Percentiles rank a stretch among this genome's conserved stretches.
Conservation (phyloP, 441 rosid species). For the Gossypium gossypioides region DNA sequence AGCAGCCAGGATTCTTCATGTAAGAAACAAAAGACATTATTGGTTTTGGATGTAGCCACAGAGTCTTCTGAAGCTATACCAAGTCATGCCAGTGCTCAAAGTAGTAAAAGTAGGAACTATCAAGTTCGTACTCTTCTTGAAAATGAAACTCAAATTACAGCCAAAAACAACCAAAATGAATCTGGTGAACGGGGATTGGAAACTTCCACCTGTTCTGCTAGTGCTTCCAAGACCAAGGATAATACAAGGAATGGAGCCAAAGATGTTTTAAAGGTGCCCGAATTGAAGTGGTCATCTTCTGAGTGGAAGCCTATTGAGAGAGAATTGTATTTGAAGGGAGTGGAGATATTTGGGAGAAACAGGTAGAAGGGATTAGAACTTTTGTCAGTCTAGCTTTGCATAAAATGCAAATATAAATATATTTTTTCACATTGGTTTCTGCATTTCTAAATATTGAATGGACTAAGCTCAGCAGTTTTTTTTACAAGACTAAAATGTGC, state of each 20-base stretch:
- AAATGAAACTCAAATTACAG: constrained; percentile 20
- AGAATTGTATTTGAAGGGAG: constrained; percentile 63
- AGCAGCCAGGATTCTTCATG: constrained; percentile 25
- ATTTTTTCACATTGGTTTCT: constrained; percentile 4
- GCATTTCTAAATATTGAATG: neutral
- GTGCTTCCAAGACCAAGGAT: constrained; percentile 16
- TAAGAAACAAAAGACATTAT: constrained; percentile 42
- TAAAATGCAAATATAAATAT: neutral
- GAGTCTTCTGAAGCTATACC: constrained; percentile 21
- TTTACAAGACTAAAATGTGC: neutral
- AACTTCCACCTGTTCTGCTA: constrained; percentile 15
- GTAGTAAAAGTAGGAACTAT: constrained; percentile 10
- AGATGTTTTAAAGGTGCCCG: constrained; percentile 23
- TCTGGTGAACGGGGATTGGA: constrained; percentile 11
- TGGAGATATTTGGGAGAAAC: constrained; percentile 83
- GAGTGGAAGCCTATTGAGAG: constrained; percentile 70
- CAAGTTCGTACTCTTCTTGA: constrained; percentile 10
- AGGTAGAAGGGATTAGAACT: constrained; percentile 38
- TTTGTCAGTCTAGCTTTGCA: neutral
- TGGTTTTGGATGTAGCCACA: constrained; percentile 21
- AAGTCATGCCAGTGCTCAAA: constrained; percentile 22
- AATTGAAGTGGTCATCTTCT: constrained; percentile 25
- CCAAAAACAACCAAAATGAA: constrained; percentile 15
- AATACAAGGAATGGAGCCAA: constrained; percentile 20
- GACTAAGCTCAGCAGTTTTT: neutral